phyloP scores from a whole-genome alignment of 2,329 filamentous ascomycete species.

The Cladosporium halotolerans region DNA sequence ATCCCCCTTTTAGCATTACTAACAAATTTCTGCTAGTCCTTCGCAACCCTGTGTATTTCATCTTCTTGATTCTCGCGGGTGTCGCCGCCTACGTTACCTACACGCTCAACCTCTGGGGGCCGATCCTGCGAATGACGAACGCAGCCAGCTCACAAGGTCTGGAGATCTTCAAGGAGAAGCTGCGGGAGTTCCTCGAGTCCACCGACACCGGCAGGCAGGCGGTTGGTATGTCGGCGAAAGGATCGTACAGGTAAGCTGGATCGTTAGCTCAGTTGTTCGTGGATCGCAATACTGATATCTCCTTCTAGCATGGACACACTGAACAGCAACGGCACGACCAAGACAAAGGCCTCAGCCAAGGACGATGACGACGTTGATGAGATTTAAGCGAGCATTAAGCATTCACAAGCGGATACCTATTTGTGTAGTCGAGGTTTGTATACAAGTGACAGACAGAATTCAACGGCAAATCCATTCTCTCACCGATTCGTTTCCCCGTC shows the following conservation, averaged over 20 bases:
- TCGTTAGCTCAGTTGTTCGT: not conserved
- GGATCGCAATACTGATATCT: constrained; percentile 10
- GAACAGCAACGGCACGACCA: constrained; percentile 39
- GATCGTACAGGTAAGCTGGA: constrained; percentile 34
- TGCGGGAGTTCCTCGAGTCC: constrained; percentile 82
- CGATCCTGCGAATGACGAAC: constrained; percentile 91
- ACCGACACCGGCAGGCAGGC: constrained; percentile 81
- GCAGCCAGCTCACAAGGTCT: constrained; percentile 80
- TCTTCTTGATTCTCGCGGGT: constrained; percentile 72
- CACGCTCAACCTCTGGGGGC: constrained; percentile 89
- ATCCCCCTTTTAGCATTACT: constrained; percentile 1
- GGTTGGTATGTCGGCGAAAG: constrained; percentile 59
- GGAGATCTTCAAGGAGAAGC: constrained; percentile 84
- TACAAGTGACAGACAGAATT: not conserved
- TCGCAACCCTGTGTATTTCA: constrained; percentile 86
- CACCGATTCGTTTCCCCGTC: not conserved
- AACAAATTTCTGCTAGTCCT: constrained; percentile 53
- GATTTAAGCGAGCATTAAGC: constrained; percentile 21
- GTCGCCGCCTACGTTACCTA: constrained; percentile 83
- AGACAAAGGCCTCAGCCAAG: constrained; percentile 20
- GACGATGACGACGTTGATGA: constrained; percentile 32
- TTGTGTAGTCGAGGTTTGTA: constrained; percentile 8
- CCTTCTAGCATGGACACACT: constrained; percentile 32
- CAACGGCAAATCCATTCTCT: not conserved
- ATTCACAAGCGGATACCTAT: constrained; percentile 6